A percentile compares a stretch with the other conserved stretches of the same genome.
Conservation (phyloP, 2,329 filamentous ascomycete species). For the Cordyceps tenuipes region DNA sequence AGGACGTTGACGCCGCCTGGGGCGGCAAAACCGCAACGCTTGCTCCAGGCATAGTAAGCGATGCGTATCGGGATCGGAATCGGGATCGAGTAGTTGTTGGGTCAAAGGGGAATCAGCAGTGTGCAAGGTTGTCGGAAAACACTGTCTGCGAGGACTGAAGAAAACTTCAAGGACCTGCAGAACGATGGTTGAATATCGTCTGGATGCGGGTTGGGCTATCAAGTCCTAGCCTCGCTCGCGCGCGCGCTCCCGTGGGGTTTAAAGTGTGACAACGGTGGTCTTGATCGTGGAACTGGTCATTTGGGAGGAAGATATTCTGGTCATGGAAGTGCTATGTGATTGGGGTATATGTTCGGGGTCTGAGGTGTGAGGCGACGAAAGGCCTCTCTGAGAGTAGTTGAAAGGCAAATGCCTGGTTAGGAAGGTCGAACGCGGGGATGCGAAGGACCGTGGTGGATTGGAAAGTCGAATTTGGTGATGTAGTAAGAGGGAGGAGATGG, state of each 20-base stretch:
- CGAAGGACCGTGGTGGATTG: constrained; percentile 4
- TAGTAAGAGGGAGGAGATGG: constrained; percentile 3
- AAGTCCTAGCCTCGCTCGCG: constrained; percentile 42
- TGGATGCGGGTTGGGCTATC: constrained; percentile 17
- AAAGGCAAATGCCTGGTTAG: constrained; percentile 1
- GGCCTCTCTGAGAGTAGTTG: neutral
- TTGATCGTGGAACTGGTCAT: constrained; percentile 45
- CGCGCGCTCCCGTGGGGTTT: constrained; percentile 58
- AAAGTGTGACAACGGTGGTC: constrained; percentile 58
- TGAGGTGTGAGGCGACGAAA: constrained; percentile 3
- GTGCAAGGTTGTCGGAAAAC: constrained; percentile 14
- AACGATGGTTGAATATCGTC: constrained; percentile 54
- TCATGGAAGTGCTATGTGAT: constrained; percentile 27
- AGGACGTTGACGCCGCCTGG: constrained; percentile 57
- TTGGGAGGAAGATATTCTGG: constrained; percentile 32
- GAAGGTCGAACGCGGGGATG: neutral
- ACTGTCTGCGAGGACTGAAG: constrained; percentile 10
- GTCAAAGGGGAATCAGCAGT: constrained; percentile 4
- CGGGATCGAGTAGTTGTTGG: neutral
- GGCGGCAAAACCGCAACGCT: constrained; percentile 57
- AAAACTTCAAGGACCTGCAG: constrained; percentile 24
- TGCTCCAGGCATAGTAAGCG: constrained; percentile 57
- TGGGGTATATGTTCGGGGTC: constrained; percentile 9
- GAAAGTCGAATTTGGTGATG: neutral
- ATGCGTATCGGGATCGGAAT: constrained; percentile 5